Evolutionary conservation across 495 filamentous ascomycete species (phyloP).

Genomic region (Podospora fimiseda): DNA sequence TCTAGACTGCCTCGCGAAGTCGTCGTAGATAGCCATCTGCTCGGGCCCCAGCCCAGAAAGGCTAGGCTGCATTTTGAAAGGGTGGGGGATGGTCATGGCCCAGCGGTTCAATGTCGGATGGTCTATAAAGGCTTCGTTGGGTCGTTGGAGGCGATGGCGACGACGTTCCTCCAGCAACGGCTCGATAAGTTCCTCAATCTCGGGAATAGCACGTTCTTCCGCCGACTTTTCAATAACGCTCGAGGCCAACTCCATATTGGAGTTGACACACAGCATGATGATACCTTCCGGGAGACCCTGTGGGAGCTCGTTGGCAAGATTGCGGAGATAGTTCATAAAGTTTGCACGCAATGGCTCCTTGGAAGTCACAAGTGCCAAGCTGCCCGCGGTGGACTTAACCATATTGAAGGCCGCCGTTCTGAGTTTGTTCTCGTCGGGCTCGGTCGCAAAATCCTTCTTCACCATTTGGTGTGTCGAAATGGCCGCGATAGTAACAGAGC

Average conservation of each 20-base stretch:
- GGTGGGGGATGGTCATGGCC: conserved; percentile 82
- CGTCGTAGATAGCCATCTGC: conserved; percentile 92
- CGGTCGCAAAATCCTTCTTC: conserved; percentile 90
- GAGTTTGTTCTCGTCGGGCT: conserved; percentile 80
- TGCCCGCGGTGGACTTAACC: conserved; percentile 86
- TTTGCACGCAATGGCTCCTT: conserved; percentile 94
- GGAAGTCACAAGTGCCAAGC: conserved; percentile 91
- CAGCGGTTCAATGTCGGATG: conserved; percentile 72
- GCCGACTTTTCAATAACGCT: conserved; percentile 89
- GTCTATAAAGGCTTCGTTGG: conserved; percentile 78
- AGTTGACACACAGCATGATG: conserved; percentile 96
- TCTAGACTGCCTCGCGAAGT: conserved; percentile 80
- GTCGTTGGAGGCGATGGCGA: conserved; percentile 60
- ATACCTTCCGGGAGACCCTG: conserved; percentile 77
- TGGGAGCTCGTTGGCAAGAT: conserved; percentile 59
- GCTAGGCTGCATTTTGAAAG: conserved; percentile 67
- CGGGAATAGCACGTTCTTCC: conserved; percentile 82
- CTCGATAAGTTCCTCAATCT: conserved; percentile 89
- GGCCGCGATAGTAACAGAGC: conserved; percentile 93
- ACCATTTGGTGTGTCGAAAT: conserved; percentile 93
- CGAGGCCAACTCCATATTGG: conserved; percentile 90
- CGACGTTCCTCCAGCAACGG: conserved; percentile 64
- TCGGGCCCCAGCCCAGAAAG: conserved; percentile 71
- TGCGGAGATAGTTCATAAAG: conserved; percentile 92
- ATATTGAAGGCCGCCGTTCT: conserved; percentile 81